Percentiles rank a stretch among this genome's conserved stretches.
These are phyloP conservation scores for Globisporangium ultimum DNA, from an alignment of 352 stramenopile species.

Conservation along the genomic window DNA sequence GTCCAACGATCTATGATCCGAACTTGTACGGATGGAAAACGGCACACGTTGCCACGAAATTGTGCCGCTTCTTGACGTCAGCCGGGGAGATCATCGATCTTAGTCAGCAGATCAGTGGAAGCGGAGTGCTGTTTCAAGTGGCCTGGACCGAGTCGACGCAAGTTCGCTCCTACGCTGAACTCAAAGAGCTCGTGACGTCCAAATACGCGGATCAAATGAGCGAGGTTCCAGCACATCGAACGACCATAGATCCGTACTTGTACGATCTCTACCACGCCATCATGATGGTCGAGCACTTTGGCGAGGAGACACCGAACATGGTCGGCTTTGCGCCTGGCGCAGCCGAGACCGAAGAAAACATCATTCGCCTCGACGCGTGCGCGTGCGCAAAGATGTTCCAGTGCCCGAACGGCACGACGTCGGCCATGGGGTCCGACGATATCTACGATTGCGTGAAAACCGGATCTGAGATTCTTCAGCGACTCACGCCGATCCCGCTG, in stretches of 20 bases:
- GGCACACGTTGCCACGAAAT: slow-evolving; percentile 41
- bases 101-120: slow-evolving; percentile 16
- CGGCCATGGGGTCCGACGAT: slow-evolving; percentile 47
- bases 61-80: slow-evolving; percentile 51
- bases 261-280: slow-evolving; percentile 92
- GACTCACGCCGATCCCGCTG: slow-evolving; percentile 80
- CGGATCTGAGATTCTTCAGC: slow-evolving; percentile 85
- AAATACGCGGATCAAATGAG: slow-evolving; percentile 33
- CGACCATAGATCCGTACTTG: slow-evolving; percentile 85
- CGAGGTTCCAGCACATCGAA: slow-evolving; percentile 22
- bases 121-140: slow-evolving; percentile 63
- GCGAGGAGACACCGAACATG: slow-evolving; percentile 75
- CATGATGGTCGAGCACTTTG: slow-evolving; percentile 81
- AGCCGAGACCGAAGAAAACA: slow-evolving; percentile 15
- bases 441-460: slow-evolving; percentile 91
- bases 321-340: slow-evolving; percentile 53
- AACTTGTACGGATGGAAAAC: slow-evolving; percentile 55
- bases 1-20: slow-evolving; percentile 28
- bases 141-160: slow-evolving; percentile 48
- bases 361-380: slow-evolving; percentile 90
- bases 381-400: slow-evolving; percentile 91
- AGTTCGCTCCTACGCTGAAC: slow-evolving; percentile 73
- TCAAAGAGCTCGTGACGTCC: slow-evolving; percentile 55
- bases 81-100: slow-evolving; percentile 25
- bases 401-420: slow-evolving; percentile 94